Evolutionary conservation across 1,284 basidiomycete species (phyloP).

Genomic region (Pterula multifida): DNA sequence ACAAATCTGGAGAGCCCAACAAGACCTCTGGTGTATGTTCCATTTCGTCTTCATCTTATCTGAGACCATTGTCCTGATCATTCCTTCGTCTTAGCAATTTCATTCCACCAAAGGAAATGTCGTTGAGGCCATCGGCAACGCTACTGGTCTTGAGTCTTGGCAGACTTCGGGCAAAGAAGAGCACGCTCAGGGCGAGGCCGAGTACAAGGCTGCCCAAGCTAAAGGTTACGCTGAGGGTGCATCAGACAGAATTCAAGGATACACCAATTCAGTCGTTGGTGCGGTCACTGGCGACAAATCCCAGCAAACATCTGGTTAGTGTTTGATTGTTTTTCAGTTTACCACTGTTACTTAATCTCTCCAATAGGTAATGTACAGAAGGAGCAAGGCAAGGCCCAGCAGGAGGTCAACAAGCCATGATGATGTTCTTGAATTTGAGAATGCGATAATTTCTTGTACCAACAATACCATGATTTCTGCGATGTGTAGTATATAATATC

Average conservation of each 20-base stretch:
- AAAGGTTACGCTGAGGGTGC: conserved; percentile 40
- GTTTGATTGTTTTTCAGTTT: neutral
- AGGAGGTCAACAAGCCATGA: conserved; percentile 26
- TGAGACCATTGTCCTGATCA: too few species aligned
- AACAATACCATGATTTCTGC: too few species aligned
- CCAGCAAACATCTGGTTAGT: conserved; percentile 37
- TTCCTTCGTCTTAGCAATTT: conserved; percentile 17
- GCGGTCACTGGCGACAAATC: conserved; percentile 46
- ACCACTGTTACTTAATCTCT: neutral
- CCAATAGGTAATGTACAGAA: conserved; percentile 36
- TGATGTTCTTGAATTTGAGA: too few species aligned
- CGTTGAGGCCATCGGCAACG: conserved; percentile 40
- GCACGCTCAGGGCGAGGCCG: conserved; percentile 43
- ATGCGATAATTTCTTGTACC: too few species aligned
- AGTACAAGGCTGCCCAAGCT: conserved; percentile 34
- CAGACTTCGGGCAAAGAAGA: conserved; percentile 40
- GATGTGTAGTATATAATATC: too few species aligned
- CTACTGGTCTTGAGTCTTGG: conserved; percentile 30
- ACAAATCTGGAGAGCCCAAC: neutral
- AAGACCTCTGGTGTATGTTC: neutral
- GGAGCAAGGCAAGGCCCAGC: conserved; percentile 39
- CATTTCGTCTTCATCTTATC: too few species aligned
- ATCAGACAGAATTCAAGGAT: conserved; percentile 39
- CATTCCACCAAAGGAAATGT: conserved; percentile 38
- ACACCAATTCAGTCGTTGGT: conserved; percentile 49